Base-by-base conservation (phyloP, 2,329 filamentous ascomycete genomes). In the Colletotrichum trifolii region DNA sequence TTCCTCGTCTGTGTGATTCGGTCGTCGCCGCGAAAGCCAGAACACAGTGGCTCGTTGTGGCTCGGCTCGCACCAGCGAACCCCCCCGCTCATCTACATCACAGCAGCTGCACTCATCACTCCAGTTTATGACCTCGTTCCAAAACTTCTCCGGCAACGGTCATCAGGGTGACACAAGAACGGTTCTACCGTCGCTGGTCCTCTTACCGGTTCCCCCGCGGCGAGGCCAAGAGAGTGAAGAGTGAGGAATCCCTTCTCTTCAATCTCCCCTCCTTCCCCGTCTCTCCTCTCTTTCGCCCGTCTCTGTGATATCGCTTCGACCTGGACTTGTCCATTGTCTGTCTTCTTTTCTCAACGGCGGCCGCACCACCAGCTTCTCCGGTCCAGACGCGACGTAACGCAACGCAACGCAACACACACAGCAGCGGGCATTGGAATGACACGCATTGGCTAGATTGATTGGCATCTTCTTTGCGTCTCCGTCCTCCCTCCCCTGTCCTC, bases 131-230 rank as follows among this genome's bases (percentile, higher is more conserved):
- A 25, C 25, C 25, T 25, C 25, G 25, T 25, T 4, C 25, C 25
- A 36, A 62, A 39, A 11, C 46, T 12, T 43, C 58, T 55, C 50
- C 52, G 40, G 62, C 34, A 13, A 48, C 58, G 35, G 46, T 63
- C 54, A 48, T 62, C 57, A 62, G 47, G 62, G 62, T 56, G 33
- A 34, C 58, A 62, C 58, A 62, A 56, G 15, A 55, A 50, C 46
- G 57, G 46, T 43, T 25, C 58, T 35, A 43, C 35, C 46, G 25
- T 40, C 62, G 52, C 15, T 25, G 25, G 25, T 25, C 25, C 25
- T 25, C 25, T 25, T 5, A 5, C 25, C 25, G 25, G 25, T 5
- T 25, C 25, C 25, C 25, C 25, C 25, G 25, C 25, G 4, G 3
- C 25, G 4, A 25, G 25, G 25, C 25, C 25, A 25, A 25, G 25